Percentiles rank a stretch among this genome's conserved stretches.
Conservation (phyloP, 345 rosid genomes). For the Eucalyptus cloeziana region DNA sequence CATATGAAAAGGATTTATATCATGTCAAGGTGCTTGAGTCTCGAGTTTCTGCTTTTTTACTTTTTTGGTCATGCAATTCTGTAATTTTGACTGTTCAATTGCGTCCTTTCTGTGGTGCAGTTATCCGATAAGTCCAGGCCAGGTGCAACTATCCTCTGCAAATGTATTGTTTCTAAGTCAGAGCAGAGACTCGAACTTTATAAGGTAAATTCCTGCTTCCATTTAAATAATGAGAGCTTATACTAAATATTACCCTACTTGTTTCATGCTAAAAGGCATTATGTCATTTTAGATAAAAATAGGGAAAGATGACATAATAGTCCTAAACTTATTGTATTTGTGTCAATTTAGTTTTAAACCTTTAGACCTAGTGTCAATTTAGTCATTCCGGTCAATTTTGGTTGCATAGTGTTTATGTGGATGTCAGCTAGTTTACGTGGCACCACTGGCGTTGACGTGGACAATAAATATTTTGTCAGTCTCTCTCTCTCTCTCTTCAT, state of each 20-base stretch:
- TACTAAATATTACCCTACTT: neutral
- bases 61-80: neutral
- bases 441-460: accelerated
- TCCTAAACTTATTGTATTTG: neutral
- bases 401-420: too few species aligned
- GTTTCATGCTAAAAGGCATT: neutral
- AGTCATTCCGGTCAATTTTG: neutral
- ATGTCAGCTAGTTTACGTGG: too few species aligned
- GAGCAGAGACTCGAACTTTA: slow-evolving; percentile 36
- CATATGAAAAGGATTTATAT: neutral
- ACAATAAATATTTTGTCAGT: too few species aligned
- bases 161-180: slow-evolving; percentile 25
- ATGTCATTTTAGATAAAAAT: too few species aligned
- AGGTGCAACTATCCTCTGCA: slow-evolving; percentile 21
- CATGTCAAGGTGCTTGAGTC: neutral
- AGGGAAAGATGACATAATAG: slow-evolving; percentile 25
- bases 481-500: too few species aligned
- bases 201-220: slow-evolving; percentile 18
- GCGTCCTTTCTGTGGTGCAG: neutral
- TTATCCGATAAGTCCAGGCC: neutral
- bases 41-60: neutral
- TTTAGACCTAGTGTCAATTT: neutral
- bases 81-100: neutral
- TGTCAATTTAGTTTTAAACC: neutral
- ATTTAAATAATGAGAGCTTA: neutral